Evolutionary conservation across 805 yeast genomes (phyloP), one percentile per base, ranked within the genome.

Genomic region (Candida vaughaniae): DNA sequence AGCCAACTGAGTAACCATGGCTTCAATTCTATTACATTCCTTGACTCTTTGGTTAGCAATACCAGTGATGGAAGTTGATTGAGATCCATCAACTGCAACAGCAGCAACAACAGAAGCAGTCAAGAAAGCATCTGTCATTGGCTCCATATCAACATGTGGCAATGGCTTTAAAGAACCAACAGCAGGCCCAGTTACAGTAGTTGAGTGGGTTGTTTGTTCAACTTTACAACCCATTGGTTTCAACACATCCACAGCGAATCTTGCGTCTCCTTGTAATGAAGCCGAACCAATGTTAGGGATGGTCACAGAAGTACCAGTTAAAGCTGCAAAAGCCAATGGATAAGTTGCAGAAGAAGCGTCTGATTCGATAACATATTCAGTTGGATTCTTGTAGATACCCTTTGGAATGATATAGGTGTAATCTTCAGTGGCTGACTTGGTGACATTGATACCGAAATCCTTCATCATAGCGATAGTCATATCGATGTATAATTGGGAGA

Each of bases 341-440:
- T 93, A 93, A 8, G 99, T 93, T 1, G 99, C 98, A 6, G 96
- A 86, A 11, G 96, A 87, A 15, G 99, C 99, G 62, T 93, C 99
- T 11, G 96, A 85, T 64, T 93, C 99, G 48, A 93, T 80, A 20
- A 85, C 87, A 54, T 93, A 93, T 49, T 82, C 90, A 1, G 71
- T 47, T 19, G 99, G 99, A 45, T 91, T 87, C 23, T 60, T 62
- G 60, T 93, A 93, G 14, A 69, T 68, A 4, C 90, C 96, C 49
- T 76, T 76, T 35, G 98, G 98, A 60, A 93, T 88, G 56, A 82
- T 85, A 62, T 93, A 93, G 32, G 97, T 88, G 69, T 86, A 77
- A 20, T 75, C 80, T 57, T 87, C 91, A 22, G 83, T 73, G 6
- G 68, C 55, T 3, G 95, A 83, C 48, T 75, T 76, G 22, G 73